Base-by-base conservation (phyloP, 306 rosid genomes). In the Mimosa bimucronata region DNA sequence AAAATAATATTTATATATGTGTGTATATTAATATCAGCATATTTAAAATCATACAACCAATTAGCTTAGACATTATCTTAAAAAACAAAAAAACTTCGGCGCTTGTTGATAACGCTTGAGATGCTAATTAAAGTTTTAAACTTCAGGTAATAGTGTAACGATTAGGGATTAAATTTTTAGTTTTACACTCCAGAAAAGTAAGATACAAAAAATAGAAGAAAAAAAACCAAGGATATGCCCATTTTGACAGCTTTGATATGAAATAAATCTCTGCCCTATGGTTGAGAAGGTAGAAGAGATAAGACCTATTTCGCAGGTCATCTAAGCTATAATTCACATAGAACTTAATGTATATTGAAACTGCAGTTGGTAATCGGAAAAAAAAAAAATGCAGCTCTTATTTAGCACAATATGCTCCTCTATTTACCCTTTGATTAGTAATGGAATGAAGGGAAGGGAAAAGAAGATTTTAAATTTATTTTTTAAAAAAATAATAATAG, bases 221-320 rank as follows among this genome's bases (percentile, higher is more conserved):
- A 6, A 18, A 50, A n/a, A n/a, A n/a, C n/a, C 38, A 50, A 18
- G 9, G 57, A 7, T n/a, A 50, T 50, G 57, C 57, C n/a, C 9
- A 50, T 50, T 18, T 50, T 18, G 21, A 50, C 9, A 50, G 23
- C 21, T 50, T 16, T 50, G 60, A 85, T 50, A 71, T 79, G 80
- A 82, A 83, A 76, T 79, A 83, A 85, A 81, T 75, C 83, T 81
- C 85, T 80, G 71, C 60, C 82, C 78, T 83, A 78, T 48, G 60
- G 13, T 71, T 69, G 2, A 9, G 77, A 72, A 60, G 73, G 41
- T 71, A 75, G 77, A 81, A 84, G 68, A 84, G 88, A 84, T 34
- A 34, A 5, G n/a, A 81, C 40, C 82, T 78, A 75, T 60, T 81
- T 87, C 84, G 50, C 72, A 77, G 55, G 83, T 74, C 41, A 80